Conservation (phyloP, 371 early-diverging fungal genomes). For the Rhizopus microsporus region DNA sequence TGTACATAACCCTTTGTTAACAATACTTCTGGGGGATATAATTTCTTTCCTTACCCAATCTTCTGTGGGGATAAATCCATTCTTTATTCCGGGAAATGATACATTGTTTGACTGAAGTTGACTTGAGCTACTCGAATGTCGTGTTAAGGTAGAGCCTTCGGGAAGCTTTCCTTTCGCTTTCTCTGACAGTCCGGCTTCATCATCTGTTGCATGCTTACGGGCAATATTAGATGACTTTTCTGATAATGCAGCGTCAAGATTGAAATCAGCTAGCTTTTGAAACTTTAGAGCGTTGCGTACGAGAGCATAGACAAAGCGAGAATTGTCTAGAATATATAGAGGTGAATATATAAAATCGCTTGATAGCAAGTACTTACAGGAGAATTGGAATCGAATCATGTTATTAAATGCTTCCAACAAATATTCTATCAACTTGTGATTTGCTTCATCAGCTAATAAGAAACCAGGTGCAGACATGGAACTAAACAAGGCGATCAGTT, state of each 20-base stretch:
- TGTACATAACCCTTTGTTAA: neutral
- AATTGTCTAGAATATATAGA: constrained; percentile 52
- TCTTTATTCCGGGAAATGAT: constrained; percentile 41
- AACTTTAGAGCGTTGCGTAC: constrained; percentile 71
- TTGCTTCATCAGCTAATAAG: constrained; percentile 73
- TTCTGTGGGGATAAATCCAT: constrained; percentile 49
- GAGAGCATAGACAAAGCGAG: constrained; percentile 75
- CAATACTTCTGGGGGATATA: neutral
- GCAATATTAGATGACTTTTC: constrained; percentile 31
- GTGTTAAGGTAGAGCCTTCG: constrained; percentile 18
- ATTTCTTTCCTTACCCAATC: constrained; percentile 35
- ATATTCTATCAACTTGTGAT: constrained; percentile 74
- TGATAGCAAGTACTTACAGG: constrained; percentile 36
- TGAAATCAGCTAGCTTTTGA: constrained; percentile 65
- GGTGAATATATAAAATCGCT: neutral
- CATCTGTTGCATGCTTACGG: constrained; percentile 49
- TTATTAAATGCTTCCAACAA: constrained; percentile 79
- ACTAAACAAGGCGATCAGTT: constrained; percentile 70
- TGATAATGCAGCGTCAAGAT: constrained; percentile 60
- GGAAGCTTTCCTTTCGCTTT: constrained; percentile 47
- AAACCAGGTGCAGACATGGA: constrained; percentile 81
- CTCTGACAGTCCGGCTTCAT: constrained; percentile 46
- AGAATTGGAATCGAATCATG: constrained; percentile 80
- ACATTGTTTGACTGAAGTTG: constrained; percentile 25
- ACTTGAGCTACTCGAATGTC: constrained; percentile 19